Conservation (phyloP, 352 stramenopile species). For the Pseudoperonospora humuli region DNA sequence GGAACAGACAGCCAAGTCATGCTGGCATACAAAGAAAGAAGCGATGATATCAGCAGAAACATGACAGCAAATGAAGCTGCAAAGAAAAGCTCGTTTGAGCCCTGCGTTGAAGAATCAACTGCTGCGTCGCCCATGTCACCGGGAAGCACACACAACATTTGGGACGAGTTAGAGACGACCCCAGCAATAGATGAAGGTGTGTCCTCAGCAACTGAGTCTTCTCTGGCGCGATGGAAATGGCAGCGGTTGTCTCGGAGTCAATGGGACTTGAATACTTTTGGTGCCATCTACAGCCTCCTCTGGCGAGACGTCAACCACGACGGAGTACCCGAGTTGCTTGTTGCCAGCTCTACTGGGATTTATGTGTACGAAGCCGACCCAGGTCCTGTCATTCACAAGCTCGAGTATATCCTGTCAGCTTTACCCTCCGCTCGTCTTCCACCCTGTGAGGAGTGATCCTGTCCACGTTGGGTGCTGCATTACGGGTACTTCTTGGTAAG, state of each 20-base stretch:
- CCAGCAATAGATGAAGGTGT: conserved; percentile 1
- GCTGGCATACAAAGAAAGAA: conserved; percentile 42
- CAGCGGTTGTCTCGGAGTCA: conserved; percentile 12
- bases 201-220: not conserved
- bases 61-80: not conserved
- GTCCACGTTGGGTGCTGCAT: no score
- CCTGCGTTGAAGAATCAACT: not conserved
- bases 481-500: no score
- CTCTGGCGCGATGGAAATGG: conserved; percentile 26
- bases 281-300: conserved; percentile 63
- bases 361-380: conserved; percentile 57
- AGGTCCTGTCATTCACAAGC: conserved; percentile 28
- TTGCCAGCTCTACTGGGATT: conserved; percentile 57
- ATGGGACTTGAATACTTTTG: conserved; percentile 55
- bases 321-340: conserved; percentile 48
- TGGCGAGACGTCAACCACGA: conserved; percentile 61
- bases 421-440: no score
- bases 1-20: conserved; percentile 53
- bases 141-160: conserved; percentile 25
- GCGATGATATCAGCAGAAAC: not conserved
- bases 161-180: conserved; percentile 12
- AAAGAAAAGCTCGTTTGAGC: conserved; percentile 2
- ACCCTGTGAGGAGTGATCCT: no score
- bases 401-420: conserved; percentile 19
- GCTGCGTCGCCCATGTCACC: conserved; percentile 8